These are phyloP conservation scores for Magnolia sinica DNA, from an alignment of 164 flowering plant species.

Conservation along the genomic window DNA sequence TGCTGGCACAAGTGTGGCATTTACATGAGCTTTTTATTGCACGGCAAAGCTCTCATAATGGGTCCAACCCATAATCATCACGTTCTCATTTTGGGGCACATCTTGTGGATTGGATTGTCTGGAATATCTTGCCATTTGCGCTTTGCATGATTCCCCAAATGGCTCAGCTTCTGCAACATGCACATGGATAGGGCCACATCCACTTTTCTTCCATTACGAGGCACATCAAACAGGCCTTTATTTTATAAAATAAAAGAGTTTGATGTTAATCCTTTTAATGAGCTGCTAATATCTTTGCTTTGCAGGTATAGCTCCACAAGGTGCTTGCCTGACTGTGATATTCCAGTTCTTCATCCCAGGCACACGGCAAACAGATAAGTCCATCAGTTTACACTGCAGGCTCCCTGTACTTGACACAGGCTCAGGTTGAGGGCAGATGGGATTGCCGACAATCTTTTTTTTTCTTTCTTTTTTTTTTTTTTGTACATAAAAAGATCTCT, in stretches of 20 bases:
- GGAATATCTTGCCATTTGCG: background rate
- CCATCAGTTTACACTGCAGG: constrained; percentile 89
- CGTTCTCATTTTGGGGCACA: background rate
- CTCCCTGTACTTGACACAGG: constrained; percentile 89
- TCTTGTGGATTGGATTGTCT: background rate
- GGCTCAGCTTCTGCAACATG: background rate
- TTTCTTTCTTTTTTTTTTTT: background rate
- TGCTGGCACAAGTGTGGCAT: too few relatives aligned
- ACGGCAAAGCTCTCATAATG: too few relatives aligned
- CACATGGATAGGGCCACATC: background rate
- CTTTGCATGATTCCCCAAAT: too few relatives aligned
- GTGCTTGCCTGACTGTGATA: constrained; percentile 78
- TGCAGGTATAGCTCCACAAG: constrained; percentile 53
- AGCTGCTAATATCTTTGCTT: background rate
- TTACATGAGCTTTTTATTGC: too few relatives aligned
- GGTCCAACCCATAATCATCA: background rate
- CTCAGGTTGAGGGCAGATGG: constrained; percentile 32
- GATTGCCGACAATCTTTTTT: background rate
- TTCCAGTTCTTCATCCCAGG: constrained; percentile 96
- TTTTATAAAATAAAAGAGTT: background rate
- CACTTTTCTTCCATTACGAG: too few relatives aligned
- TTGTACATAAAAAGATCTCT: background rate
- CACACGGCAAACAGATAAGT: constrained; percentile 73
- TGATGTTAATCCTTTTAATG: background rate
- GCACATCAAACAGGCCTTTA: background rate